phyloP scores from a whole-genome alignment of 2,329 filamentous ascomycete genomes.

The Xylaria sp. region DNA sequence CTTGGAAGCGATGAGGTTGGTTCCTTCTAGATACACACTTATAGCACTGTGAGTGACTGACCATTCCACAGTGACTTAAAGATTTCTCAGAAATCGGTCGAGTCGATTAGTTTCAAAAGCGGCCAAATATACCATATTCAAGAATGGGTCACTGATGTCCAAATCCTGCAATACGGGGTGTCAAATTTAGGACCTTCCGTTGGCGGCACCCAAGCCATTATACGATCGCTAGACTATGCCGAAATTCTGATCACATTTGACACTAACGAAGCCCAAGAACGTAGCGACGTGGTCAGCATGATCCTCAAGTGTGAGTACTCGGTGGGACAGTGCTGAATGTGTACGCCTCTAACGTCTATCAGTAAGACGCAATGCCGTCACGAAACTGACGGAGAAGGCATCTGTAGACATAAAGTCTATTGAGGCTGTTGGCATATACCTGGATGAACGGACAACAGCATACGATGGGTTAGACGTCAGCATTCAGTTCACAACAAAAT shows the following conservation, averaged over 20 bases:
- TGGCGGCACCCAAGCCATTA: not conserved
- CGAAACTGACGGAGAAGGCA: constrained; percentile 12
- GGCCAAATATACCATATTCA: constrained; percentile 23
- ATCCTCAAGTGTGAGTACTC: constrained; percentile 30
- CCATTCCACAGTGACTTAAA: constrained; percentile 29
- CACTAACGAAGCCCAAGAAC: constrained; percentile 15
- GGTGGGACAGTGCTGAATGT: not conserved
- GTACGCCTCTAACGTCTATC: not conserved
- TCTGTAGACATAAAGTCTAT: constrained; percentile 23
- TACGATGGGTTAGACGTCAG: constrained; percentile 27
- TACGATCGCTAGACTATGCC: constrained; percentile 33
- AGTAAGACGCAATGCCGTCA: constrained; percentile 26
- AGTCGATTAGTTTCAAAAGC: constrained; percentile 32
- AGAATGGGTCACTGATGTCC: constrained; percentile 34
- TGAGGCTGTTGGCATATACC: constrained; percentile 21
- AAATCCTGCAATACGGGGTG: constrained; percentile 34
- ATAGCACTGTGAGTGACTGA: not conserved
- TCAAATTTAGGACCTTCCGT: not conserved
- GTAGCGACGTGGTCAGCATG: constrained; percentile 25
- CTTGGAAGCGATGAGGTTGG: constrained; percentile 30
- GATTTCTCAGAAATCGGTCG: constrained; percentile 32
- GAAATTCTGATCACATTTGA: constrained; percentile 34
- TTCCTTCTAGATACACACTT: not conserved
- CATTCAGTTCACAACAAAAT: constrained; percentile 37
- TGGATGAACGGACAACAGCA: constrained; percentile 13